These are phyloP conservation scores for Solanum hybrid DNA, from an alignment of 305 asterid genomes.

Conservation along the genomic window DNA sequence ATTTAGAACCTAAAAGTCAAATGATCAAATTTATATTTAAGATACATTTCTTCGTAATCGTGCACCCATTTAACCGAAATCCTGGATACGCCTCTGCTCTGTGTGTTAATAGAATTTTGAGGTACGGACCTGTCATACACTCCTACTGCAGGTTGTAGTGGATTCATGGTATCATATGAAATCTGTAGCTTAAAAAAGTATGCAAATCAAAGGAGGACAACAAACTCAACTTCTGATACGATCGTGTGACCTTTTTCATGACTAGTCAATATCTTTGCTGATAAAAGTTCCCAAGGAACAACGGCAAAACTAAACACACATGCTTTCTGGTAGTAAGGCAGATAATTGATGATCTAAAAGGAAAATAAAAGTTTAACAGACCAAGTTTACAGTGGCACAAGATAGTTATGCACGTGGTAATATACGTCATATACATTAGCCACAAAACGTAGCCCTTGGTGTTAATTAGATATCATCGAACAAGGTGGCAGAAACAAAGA, in stretches of 20 bases:
- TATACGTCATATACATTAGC: background rate
- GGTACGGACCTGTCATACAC: too few species aligned
- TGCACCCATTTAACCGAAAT: too few species aligned
- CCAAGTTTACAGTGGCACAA: background rate
- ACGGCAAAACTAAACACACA: constrained; percentile 85
- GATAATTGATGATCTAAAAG: constrained; percentile 68
- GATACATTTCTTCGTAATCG: too few species aligned
- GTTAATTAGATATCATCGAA: background rate
- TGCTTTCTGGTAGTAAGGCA: constrained; percentile 82
- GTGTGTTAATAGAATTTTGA: too few species aligned
- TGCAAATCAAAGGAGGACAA: too few species aligned
- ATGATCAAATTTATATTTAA: too few species aligned
- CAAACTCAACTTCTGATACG: too few species aligned
- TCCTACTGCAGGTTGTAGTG: too few species aligned
- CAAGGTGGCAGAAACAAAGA: background rate
- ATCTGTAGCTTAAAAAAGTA: too few species aligned
- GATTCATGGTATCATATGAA: too few species aligned
- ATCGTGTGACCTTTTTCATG: background rate
- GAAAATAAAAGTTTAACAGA: background rate
- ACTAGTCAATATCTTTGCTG: constrained; percentile 49
- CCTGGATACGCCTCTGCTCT: too few species aligned
- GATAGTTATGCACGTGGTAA: background rate
- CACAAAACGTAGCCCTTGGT: background rate
- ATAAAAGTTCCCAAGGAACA: constrained; percentile 88
- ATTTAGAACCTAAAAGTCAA: too few species aligned